Conservation (phyloP, 2,329 filamentous ascomycete genomes). For the Colletotrichum sp. region DNA sequence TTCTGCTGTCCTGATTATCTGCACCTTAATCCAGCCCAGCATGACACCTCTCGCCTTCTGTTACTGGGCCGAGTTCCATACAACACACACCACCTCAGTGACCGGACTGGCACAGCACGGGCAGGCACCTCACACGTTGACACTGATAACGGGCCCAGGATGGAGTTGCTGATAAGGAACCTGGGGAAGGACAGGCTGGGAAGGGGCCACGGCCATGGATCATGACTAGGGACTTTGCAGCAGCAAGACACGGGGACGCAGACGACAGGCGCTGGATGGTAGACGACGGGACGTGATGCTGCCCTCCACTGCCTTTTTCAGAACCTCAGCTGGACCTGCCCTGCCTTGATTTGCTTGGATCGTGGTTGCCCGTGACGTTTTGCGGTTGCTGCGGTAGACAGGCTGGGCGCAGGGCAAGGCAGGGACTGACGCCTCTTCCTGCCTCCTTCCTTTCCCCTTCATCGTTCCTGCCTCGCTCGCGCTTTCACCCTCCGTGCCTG, state of each 20-base stretch:
- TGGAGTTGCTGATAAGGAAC: constrained; percentile 1
- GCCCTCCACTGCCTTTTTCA: not conserved
- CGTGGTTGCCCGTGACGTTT: not conserved
- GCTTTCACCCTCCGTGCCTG: not conserved
- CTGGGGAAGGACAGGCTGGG: not conserved
- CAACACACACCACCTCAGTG: not conserved
- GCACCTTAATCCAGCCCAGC: not conserved
- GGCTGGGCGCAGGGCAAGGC: not conserved
- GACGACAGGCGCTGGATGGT: not conserved
- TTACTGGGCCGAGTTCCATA: not conserved
- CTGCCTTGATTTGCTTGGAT: not conserved
- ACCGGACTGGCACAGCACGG: not conserved
- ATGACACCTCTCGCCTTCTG: not conserved
- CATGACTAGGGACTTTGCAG: not conserved
- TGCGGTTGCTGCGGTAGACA: not conserved
- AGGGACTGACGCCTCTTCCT: not conserved
- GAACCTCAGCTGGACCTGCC: not conserved
- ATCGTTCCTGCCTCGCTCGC: not conserved
- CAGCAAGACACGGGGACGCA: not conserved
- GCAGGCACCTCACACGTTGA: not conserved
- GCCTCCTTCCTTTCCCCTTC: not conserved
- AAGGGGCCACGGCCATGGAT: not conserved
- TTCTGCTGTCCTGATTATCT: not conserved
- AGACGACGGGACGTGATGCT: not conserved
- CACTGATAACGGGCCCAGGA: not conserved